Conservation (phyloP, 1,284 basidiomycete species). For the Acaromyces ingoldii region DNA sequence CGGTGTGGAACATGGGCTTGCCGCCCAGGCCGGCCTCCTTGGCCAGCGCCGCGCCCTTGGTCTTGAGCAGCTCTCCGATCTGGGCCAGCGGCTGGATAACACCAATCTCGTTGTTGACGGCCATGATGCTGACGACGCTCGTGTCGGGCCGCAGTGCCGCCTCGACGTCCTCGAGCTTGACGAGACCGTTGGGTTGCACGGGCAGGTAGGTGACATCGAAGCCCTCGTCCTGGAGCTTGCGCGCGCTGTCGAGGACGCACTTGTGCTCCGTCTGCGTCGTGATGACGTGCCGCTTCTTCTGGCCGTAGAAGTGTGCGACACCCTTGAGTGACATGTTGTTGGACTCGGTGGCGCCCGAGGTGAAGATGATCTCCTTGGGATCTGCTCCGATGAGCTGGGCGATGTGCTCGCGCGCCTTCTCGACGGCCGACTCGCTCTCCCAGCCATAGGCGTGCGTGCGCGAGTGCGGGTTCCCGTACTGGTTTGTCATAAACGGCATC, state of each 20-base stretch:
- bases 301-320: constrained; percentile 71
- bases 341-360: constrained; percentile 96
- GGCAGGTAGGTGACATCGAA: constrained; percentile 97
- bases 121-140: constrained; percentile 89
- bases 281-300: constrained; percentile 58
- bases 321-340: constrained; percentile 99
- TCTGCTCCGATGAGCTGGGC: constrained; percentile 90
- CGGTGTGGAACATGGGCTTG: constrained; percentile 85
- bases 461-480: constrained; percentile 96
- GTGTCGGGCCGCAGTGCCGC: constrained; percentile 76
- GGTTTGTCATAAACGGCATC: constrained; percentile 92
- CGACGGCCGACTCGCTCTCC: constrained; percentile 93
- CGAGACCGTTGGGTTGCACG: constrained; percentile 77
- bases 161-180: constrained; percentile 72
- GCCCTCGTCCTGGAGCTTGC: constrained; percentile 89
- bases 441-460: constrained; percentile 98
- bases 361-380: constrained; percentile 93
- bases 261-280: constrained; percentile 75
- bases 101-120: constrained; percentile 98
- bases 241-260: constrained; percentile 96
- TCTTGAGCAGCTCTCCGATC: constrained; percentile 73
- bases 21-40: constrained; percentile 54
- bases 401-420: constrained; percentile 83
- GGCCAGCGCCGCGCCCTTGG: constrained; percentile 60
- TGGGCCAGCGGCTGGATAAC: constrained; percentile 96